Evolutionary conservation across 2,329 filamentous ascomycete species (phyloP), one percentile per base, ranked within the genome.

Genomic region (Endoconidiophora laricicola): DNA sequence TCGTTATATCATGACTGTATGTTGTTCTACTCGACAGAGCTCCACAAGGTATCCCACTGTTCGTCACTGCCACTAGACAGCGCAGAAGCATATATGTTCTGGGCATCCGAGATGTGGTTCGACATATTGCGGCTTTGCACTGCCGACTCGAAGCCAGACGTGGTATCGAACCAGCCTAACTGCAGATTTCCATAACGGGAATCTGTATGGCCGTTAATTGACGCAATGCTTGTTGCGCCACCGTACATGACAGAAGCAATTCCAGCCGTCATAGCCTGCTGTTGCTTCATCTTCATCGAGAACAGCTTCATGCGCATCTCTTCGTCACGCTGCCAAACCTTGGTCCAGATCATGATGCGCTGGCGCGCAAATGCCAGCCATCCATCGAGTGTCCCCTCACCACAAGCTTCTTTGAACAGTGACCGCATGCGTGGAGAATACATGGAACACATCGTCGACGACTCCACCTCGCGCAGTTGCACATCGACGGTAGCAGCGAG

Each of bases 381-480:
- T n/a, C 58, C 54, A 0, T 54, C 54, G 1, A 63, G n/a, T 0
- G 56, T 44, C 1, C 61, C 60, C 1, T 58, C 59, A 0, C 52
- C 55, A 46, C 62, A 65, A 0, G 48, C 58, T 7, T 57, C 54
- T 2, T 57, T 54, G 58, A 61, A 66, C 55, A 63, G 58, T 1
- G 45, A 55, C n/a, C 65, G 63, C 63, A 67, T 66, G 4, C 65
- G 60, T 0, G 60, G 60, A 2, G 63, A 64, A 60, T 63, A 66
- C 4, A 66, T 57, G 33, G 62, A 61, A 44, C 65, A 67, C 38
- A 63, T 62, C 4, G 59, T 54, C 1, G 55, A 40, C 0, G 57
- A 55, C 10, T 59, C 54, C 9, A 63, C 57, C 4, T 55, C 53
- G 1, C 50, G 53, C 1, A 46, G 57, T 12, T 61, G 60, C 39